Evolutionary conservation across 108 stramenopile species (phyloP), one percentile per base, ranked within the genome.

Genomic region (Nannochloropsis oceanica): DNA sequence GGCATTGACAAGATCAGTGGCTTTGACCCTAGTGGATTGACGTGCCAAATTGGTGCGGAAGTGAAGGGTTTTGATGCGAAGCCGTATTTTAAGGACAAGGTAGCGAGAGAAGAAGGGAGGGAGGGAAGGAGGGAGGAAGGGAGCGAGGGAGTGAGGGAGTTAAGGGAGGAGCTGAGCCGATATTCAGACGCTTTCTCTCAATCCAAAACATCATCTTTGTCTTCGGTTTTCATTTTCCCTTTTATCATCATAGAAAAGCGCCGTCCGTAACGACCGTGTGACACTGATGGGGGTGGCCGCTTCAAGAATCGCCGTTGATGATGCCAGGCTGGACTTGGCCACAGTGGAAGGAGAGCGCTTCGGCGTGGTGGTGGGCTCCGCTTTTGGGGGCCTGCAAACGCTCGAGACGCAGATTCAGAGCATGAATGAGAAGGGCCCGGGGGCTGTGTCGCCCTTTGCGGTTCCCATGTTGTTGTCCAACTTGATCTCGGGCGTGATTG

Each of bases 391-490:
- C 26, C 90, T 94, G 88, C 94, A 94, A 89, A 95, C 96, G 0
- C 95, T 95, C 90, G 96, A 97, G 88, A 85, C 86, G 79, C 95
- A 95, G 92, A 94, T 94, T 22, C 89, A 95, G 81, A 95, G 95
- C 91, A 91, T 95, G 81, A 91, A 92, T 79, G 86, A 90, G 85
- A 95, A 94, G 0, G 93, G 94, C 12, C 88, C 93, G 84, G 94
- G 94, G 18, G 94, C 94, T 92, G 96, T 96, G n/a, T 94, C 94
- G 11, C 96, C 96, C n/a, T 97, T 95, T 89, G 95, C 95, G 43
- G 95, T 97, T 86, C 96, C 96, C 44, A 95, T 94, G 25, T 87
- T 96, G 44, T 90, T 96, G 25, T 94, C 94, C 81, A 96, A 96
- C 88, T 95, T 95, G 27, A 50, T 50, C 0, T 50, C 46, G 46